Evolutionary conservation across 768 basidiomycete species (phyloP).

Genomic region (Macrolepiota dolichaula): DNA sequence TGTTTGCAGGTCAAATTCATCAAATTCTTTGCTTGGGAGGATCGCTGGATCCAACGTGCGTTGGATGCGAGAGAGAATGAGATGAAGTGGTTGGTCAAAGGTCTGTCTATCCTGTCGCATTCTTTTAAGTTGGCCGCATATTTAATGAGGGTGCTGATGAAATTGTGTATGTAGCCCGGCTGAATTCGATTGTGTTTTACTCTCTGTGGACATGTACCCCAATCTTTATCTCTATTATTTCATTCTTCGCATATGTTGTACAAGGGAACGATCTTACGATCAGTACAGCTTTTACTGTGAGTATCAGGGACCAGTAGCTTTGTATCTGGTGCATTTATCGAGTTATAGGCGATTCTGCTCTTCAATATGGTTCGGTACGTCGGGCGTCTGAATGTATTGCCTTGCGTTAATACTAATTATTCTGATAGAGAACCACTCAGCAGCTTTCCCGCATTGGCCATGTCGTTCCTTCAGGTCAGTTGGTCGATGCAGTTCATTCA

Average conservation of each 20-base stretch:
- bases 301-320: constrained; percentile 17
- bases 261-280: constrained; percentile 75
- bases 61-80: constrained; percentile 65
- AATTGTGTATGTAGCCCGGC: constrained; percentile 40
- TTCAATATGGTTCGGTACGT: constrained; percentile 81
- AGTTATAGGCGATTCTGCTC: constrained; percentile 62
- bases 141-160: neutral
- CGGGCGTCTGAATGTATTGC: neutral
- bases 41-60: constrained; percentile 67
- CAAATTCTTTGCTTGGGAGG: constrained; percentile 84
- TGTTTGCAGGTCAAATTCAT: constrained; percentile 59
- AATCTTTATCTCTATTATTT: constrained; percentile 74
- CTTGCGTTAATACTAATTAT: neutral
- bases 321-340: neutral
- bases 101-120: constrained; percentile 26
- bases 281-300: constrained; percentile 78
- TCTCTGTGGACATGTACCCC: constrained; percentile 75
- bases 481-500: neutral
- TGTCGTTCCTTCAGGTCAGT: constrained; percentile 65
- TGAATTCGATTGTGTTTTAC: constrained; percentile 71
- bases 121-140: neutral
- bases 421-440: constrained; percentile 60
- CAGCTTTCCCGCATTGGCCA: constrained; percentile 75
- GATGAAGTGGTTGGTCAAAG: constrained; percentile 73
- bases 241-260: constrained; percentile 72